Evolutionary conservation across 345 rosid genomes (phyloP), one percentile per base, ranked within the genome.

Genomic region (Heritiera littoralis): DNA sequence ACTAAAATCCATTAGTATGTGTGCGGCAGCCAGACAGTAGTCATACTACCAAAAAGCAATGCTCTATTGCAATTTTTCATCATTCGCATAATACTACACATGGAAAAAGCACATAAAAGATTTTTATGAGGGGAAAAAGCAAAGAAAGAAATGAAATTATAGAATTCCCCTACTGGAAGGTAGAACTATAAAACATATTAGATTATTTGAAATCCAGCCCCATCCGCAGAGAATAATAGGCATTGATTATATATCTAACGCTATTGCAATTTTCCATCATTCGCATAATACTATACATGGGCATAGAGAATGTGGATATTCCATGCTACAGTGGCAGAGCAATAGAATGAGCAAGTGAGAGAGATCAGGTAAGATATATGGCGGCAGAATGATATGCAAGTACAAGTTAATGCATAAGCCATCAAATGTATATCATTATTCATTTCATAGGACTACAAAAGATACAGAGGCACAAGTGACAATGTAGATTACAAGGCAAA

Each of bases 1-100:
- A 67, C 82, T 83, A 76, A 84, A 45, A 75, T 89, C 92, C 87
- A 84, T 86, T 51, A 45, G 15, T 78, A 78, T 61, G 65, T 83
- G 83, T 67, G 84, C 79, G 76, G 85, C 74, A 77, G 77, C 83
- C 90, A 88, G 76, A 61, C 38, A 18, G 66, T 52, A 80, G 76
- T 65, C 78, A 78, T 59, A 72, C 40, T 71, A 66, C 84, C 61
- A 83, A 45, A 11, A 35, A 70, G n/a, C n/a, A 67, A 58, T 8
- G 61, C 49, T 17, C 38, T 7, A 30, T 23, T 23, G 28, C 28
- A 23, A 23, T 23, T 23, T 23, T 23, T 23, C 28, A 23, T 23
- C 28, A 23, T 23, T 23, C 28, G 28, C 28, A 23, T 23, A 23
- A 23, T 23, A 23, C 28, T 23, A 23, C 28, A 20, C 17, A 30